These are phyloP conservation scores for Melastoma candidum DNA, from an alignment of 441 rosid genomes.

Conservation along the genomic window DNA sequence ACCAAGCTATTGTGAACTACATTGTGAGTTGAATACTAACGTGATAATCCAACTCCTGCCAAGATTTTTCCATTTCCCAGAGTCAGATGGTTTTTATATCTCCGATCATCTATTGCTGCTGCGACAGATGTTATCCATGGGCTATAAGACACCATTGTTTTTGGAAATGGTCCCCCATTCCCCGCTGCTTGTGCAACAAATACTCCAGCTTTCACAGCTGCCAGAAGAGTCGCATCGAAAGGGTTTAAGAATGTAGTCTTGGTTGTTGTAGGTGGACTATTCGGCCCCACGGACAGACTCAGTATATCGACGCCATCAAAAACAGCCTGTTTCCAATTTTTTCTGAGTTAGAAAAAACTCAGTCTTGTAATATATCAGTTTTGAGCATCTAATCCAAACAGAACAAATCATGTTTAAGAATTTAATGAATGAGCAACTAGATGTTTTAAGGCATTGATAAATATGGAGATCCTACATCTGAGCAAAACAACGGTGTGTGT, in stretches of 20 bases:
- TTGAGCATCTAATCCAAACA: background rate
- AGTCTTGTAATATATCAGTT: background rate
- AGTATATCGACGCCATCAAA: slow-evolving; percentile 96
- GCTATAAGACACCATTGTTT: slow-evolving; percentile 90
- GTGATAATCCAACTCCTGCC: slow-evolving; percentile 77
- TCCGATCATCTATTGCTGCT: slow-evolving; percentile 93
- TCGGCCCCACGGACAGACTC: slow-evolving; percentile 98
- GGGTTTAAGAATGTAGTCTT: slow-evolving; percentile 89
- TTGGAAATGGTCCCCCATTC: slow-evolving; percentile 96
- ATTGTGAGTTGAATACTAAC: slow-evolving; percentile 33
- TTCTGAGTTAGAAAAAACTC: slow-evolving; percentile 2
- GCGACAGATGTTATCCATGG: slow-evolving; percentile 98
- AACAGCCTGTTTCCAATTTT: slow-evolving; percentile 65
- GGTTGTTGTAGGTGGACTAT: slow-evolving; percentile 84
- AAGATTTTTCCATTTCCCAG: slow-evolving; percentile 84
- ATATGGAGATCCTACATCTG: no score
- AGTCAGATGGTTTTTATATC: slow-evolving; percentile 85
- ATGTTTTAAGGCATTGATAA: no score
- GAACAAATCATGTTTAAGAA: no score
- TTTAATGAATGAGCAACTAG: no score
- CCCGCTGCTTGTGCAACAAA: slow-evolving; percentile 98
- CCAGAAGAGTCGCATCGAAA: slow-evolving; percentile 91
- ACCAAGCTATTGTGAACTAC: background rate
- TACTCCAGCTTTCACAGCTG: slow-evolving; percentile 96
- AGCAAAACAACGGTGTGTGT: no score